A percentile compares a stretch with the other conserved stretches of the same genome.
These are phyloP conservation scores for Lactifluus hygrophoroides DNA, from an alignment of 768 basidiomycete genomes.

Conservation along the genomic window DNA sequence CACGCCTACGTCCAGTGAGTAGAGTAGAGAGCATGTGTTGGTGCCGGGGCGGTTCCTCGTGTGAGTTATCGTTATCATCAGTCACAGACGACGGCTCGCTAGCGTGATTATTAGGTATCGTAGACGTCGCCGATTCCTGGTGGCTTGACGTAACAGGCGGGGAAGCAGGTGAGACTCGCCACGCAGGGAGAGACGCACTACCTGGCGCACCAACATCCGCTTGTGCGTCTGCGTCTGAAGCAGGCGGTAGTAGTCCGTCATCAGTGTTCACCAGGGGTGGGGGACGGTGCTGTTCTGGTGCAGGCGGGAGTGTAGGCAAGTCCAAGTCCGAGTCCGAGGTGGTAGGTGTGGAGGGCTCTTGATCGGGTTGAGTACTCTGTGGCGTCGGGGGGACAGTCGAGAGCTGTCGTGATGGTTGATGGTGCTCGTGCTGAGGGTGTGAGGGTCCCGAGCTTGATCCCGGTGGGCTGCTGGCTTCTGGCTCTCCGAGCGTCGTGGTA, in stretches of 20 bases:
- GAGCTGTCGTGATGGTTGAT: background rate
- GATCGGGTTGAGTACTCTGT: background rate
- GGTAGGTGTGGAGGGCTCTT: background rate
- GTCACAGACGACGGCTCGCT: background rate
- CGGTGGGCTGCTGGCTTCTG: background rate
- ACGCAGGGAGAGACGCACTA: background rate
- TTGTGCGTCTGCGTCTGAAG: background rate
- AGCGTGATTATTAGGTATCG: background rate
- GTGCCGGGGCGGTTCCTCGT: background rate
- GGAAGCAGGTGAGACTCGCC: conserved; percentile 5
- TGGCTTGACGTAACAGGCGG: background rate
- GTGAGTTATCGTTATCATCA: background rate
- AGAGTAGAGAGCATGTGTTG: background rate
- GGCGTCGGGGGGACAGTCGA: background rate
- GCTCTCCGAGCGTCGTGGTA: conserved; percentile 1
- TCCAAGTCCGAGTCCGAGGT: conserved; percentile 1
- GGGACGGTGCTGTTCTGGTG: background rate
- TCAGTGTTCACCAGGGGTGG: background rate
- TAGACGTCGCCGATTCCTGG: background rate
- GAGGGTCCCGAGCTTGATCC: background rate
- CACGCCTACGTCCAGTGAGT: background rate
- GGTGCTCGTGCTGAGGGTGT: background rate
- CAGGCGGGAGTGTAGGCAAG: background rate
- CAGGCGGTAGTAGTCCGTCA: background rate
- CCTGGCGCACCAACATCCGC: background rate